Evolutionary conservation across 1,284 basidiomycete species (phyloP).

Genomic region (Tylopilus orsonianus): DNA sequence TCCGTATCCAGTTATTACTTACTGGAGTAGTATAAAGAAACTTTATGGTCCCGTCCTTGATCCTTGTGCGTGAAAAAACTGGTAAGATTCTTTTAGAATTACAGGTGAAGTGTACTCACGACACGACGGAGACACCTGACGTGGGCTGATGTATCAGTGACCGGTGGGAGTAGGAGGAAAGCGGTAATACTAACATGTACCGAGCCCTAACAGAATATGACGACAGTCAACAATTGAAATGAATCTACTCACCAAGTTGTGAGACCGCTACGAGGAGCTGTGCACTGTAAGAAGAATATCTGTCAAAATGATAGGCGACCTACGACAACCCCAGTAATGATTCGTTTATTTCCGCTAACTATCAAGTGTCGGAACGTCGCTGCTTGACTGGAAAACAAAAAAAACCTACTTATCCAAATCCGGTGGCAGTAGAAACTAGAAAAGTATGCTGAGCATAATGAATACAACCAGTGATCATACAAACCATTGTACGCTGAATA

Average conservation of each 20-base stretch:
- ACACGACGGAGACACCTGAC: background rate
- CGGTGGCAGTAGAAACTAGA: conserved; percentile 17
- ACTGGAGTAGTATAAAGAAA: conserved; percentile 9
- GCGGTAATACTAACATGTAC: conserved; percentile 7
- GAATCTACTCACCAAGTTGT: conserved; percentile 5
- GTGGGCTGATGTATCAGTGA: background rate
- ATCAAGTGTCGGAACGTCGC: background rate
- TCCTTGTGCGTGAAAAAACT: background rate
- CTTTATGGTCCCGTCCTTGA: background rate
- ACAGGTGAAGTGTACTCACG: conserved; percentile 2
- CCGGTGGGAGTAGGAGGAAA: background rate
- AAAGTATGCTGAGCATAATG: background rate
- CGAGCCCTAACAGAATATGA: conserved; percentile 1
- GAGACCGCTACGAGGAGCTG: conserved; percentile 1
- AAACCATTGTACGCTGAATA: conserved; percentile 12
- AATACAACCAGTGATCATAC: background rate
- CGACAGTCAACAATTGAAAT: background rate
- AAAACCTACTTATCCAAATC: conserved; percentile 17
- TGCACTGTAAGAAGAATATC: background rate
- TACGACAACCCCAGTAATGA: conserved; percentile 4
- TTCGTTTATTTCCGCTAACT: conserved; percentile 7
- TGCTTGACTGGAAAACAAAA: background rate
- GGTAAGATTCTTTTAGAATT: background rate
- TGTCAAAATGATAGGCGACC: background rate
- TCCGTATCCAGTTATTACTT: background rate